A percentile compares a stretch with the other conserved stretches of the same genome.
Evolutionary conservation across 306 rosid genomes (phyloP).

Genomic region (Nissolia schottii): DNA sequence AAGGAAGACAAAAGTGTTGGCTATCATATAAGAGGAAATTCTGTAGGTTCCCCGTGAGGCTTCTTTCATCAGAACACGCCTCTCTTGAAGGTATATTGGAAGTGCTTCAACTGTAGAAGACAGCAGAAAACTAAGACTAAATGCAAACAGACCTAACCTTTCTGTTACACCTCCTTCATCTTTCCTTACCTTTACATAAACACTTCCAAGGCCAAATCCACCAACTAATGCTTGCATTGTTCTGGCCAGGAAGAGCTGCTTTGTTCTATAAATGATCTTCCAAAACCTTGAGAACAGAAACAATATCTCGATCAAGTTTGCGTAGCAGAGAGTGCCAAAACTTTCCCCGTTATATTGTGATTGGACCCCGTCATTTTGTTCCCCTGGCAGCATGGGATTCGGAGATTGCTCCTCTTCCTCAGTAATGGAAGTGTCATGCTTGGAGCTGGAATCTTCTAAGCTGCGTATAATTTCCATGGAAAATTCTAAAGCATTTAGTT

Average conservation of each 20-base stretch:
- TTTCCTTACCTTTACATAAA: constrained; percentile 56
- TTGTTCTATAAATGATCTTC: constrained; percentile 82
- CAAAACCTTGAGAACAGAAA: constrained; percentile 78
- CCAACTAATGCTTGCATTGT: constrained; percentile 88
- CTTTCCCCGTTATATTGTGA: neutral
- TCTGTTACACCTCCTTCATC: constrained; percentile 75
- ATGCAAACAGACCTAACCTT: constrained; percentile 75
- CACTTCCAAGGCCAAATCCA: constrained; percentile 81
- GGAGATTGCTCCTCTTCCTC: constrained; percentile 28
- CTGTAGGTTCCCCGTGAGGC: constrained; percentile 77
- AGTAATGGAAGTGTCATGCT: neutral
- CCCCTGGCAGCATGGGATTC: constrained; percentile 32
- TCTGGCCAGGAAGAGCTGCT: constrained; percentile 78
- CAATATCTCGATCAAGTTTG: constrained; percentile 55
- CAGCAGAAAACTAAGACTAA: constrained; percentile 79
- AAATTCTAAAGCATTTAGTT: constrained; percentile 72
- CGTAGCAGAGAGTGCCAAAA: constrained; percentile 4
- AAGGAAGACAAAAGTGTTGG: constrained; percentile 75
- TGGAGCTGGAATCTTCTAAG: constrained; percentile 47
- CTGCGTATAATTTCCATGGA: constrained; percentile 67
- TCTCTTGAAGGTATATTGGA: constrained; percentile 84
- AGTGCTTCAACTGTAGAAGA: constrained; percentile 93
- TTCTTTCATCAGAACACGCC: constrained; percentile 84
- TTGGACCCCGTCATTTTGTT: constrained; percentile 19
- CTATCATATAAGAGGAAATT: constrained; percentile 76